Evolutionary conservation across 176 grass and related monocot species (phyloP).

Genomic region (Calamus simplicifolius): DNA sequence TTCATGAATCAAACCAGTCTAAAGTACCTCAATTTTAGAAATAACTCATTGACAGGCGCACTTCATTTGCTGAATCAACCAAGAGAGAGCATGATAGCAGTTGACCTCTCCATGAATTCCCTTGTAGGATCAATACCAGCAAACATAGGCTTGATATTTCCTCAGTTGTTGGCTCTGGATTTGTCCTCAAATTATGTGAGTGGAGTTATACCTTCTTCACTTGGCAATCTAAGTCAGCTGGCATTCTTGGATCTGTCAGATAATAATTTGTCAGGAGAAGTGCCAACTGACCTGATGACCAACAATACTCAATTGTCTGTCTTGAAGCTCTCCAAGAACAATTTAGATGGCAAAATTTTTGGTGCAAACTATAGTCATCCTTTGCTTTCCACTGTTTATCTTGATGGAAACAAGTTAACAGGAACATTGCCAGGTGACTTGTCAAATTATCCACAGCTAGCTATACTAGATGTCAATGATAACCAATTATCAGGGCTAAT

Average conservation of each 20-base stretch:
- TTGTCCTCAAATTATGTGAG: constrained; percentile 9
- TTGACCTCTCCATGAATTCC: constrained; percentile 23
- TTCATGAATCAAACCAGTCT: constrained; percentile 18
- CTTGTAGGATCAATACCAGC: neutral
- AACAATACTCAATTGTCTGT: neutral
- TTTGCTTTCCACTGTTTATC: neutral
- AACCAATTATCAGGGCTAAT: too few species aligned
- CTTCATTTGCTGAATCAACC: neutral
- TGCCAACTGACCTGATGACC: constrained; percentile 5
- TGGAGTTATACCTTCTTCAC: constrained; percentile 17
- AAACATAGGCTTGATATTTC: constrained; percentile 25
- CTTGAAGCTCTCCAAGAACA: constrained; percentile 12
- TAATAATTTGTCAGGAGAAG: constrained; percentile 20
- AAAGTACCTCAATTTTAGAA: constrained; percentile 1
- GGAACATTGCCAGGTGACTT: neutral
- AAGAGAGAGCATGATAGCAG: neutral
- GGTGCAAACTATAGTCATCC: neutral
- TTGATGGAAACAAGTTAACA: constrained; percentile 10
- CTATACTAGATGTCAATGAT: too few species aligned
- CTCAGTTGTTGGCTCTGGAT: neutral
- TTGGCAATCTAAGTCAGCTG: neutral
- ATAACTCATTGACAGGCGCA: constrained; percentile 22
- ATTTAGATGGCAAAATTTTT: constrained; percentile 7
- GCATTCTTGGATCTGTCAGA: constrained; percentile 12
- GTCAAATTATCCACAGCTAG: neutral